Evolutionary conservation across 495 filamentous ascomycete genomes (phyloP), one percentile per base, ranked within the genome.

Genomic region (Penicillium ochrochloron): DNA sequence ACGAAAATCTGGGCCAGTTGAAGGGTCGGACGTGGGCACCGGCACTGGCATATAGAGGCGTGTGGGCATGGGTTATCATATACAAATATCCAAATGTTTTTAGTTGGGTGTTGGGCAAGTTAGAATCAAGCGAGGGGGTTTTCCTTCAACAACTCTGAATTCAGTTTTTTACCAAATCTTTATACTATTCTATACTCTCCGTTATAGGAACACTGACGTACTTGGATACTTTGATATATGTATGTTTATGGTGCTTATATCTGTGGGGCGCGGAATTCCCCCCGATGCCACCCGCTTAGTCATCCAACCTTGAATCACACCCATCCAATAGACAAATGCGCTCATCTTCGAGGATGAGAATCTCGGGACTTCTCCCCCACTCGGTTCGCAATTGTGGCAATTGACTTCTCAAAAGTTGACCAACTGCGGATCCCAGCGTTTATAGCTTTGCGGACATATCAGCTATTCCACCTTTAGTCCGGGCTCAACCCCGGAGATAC

Each of bases 1-100:
- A 81, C 77, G 1, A 80, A 75, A 68, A 79, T 80, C 60, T 79
- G 78, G 78, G 73, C 78, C 4, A 61, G 70, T 62, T 74, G 66
- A 69, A 51, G 25, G 27, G 34, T 17, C 8, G 11, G n/a, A 29
- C 11, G 53, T 55, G 58, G 58, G 57, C 50, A 58, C 44, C 14
- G 31, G 25, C 12, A 21, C 52, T 29, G 51, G 63, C 57, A 62
- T 65, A 60, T 60, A 48, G n/a, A 29, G 58, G 65, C 57, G 67
- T 56, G 59, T n/a, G 60, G 57, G 33, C 31, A 42, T 46, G 55
- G 46, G 31, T 4, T 8, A 2, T 17, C 19, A 42, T 15, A 58
- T 41, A 15, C 23, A 37, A 58, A 42, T 35, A 59, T 25, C 11
- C 31, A 48, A 31, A 52, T 52, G 48, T 9, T 35, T 35, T 35